Base-by-base conservation (phyloP, 306 rosid species). In the Glycyrrhiza uralensis region DNA sequence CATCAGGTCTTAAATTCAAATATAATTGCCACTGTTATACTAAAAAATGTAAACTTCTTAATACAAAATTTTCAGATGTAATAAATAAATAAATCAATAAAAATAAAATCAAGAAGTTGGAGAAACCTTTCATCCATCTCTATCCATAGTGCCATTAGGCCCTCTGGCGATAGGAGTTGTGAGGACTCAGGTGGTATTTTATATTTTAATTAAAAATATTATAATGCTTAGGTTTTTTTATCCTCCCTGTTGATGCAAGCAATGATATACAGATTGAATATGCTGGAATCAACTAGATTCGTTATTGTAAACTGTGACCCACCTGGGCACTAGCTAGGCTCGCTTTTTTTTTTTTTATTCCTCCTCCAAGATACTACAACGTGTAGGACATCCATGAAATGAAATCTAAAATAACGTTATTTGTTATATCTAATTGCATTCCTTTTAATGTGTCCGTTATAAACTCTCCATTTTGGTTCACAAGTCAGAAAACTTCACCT, bases 331-430 rank as follows among this genome's bases (percentile, higher is more conserved):
- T 66, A 23, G n/a, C 77, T 66, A 23, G n/a, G 13, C 46, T 58
- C 51, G 44, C 64, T 30, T 52, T 38, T 64, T 79, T 20, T 61
- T 56, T 35, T 19, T n/a, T n/a, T n/a, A n/a, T n/a, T n/a, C n/a
- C n/a, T n/a, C n/a, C 41, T 67, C 24, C 28, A 49, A 64, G 44
- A 33, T 30, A 32, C 69, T 17, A 61, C n/a, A n/a, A n/a, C 36
- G 72, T 68, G 67, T 76, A 13, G 51, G 42, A 71, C 60, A 62
- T 36, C 63, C 36, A 69, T 55, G 50, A 61, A 75, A 54, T 61
- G 30, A 60, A 67, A 74, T 58, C 10, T 28, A 38, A 42, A 33
- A 2, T 33, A 55, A 75, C 10, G 20, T 68, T 29, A 19, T 36
- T 69, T 67, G 18, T 26, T 77, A 26, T 24, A 77, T 50, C 15